Evolutionary conservation across 2,329 filamentous ascomycete species (phyloP).

Genomic region (Aureobasidium namibiae): DNA sequence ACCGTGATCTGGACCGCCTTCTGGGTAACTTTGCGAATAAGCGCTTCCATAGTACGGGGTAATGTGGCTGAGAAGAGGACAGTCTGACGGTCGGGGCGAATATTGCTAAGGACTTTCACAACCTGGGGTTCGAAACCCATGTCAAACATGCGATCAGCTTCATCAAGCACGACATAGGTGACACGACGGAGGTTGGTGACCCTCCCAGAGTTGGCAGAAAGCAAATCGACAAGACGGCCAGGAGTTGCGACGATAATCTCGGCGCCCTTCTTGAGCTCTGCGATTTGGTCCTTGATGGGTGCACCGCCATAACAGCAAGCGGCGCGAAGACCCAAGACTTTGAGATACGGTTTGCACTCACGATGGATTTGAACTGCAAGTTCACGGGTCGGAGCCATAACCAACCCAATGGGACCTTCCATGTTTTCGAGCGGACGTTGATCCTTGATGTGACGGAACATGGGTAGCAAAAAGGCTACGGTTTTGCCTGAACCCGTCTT

Average conservation of each 20-base stretch:
- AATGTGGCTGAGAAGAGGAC: slow-evolving; percentile 96
- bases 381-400: slow-evolving; percentile 92
- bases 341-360: slow-evolving; percentile 91
- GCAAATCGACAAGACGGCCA: slow-evolving; percentile 88
- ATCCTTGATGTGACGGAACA: slow-evolving; percentile 97
- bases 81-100: slow-evolving; percentile 85
- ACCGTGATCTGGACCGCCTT: slow-evolving; percentile 88
- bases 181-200: slow-evolving; percentile 86
- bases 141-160: slow-evolving; percentile 98
- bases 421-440: slow-evolving; percentile 72
- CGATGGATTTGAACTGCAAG: slow-evolving; percentile 87
- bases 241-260: slow-evolving; percentile 95
- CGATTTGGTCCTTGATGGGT: slow-evolving; percentile 95
- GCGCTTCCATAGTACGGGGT: slow-evolving; percentile 81
- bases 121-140: slow-evolving; percentile 99
- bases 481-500: slow-evolving; percentile 98
- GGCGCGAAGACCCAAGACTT: slow-evolving; percentile 72
- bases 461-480: slow-evolving; percentile 86
- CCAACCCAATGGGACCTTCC: slow-evolving; percentile 79
- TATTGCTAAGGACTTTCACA: slow-evolving; percentile 88
- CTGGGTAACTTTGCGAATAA: slow-evolving; percentile 80
- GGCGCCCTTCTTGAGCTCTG: slow-evolving; percentile 86
- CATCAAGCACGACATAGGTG: slow-evolving; percentile 90
- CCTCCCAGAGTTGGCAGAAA: slow-evolving; percentile 87
- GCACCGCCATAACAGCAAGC: slow-evolving; percentile 93